These are phyloP conservation scores for Hippophae gyantsensis DNA, from an alignment of 306 rosid genomes.

Conservation along the genomic window DNA sequence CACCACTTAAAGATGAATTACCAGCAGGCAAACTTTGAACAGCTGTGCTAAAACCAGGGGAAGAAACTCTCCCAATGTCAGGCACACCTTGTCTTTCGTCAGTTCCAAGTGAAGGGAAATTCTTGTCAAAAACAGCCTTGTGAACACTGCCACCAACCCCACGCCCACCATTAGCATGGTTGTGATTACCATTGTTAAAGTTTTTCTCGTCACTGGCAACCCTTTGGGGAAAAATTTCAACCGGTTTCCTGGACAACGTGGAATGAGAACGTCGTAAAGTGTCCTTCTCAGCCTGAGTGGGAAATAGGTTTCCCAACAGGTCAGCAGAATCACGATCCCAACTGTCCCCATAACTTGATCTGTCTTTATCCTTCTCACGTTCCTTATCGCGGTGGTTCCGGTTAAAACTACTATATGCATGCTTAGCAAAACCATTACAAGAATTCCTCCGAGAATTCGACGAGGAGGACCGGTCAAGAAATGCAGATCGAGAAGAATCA, in stretches of 20 bases:
- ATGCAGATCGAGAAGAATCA: constrained; percentile 68
- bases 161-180: constrained; percentile 46
- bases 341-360: constrained; percentile 47
- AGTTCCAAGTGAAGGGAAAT: constrained; percentile 87
- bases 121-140: constrained; percentile 83
- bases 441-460: constrained; percentile 71
- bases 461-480: constrained; percentile 72
- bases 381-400: constrained; percentile 93
- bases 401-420: constrained; percentile 89
- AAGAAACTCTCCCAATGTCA: constrained; percentile 73
- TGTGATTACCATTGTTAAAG: constrained; percentile 37
- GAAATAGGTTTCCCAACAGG: constrained; percentile 48
- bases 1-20: constrained; percentile 74
- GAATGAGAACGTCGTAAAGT: constrained; percentile 72
- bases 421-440: constrained; percentile 79
- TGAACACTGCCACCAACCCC: constrained; percentile 45
- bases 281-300: constrained; percentile 64
- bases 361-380: constrained; percentile 90
- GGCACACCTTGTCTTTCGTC: constrained; percentile 68
- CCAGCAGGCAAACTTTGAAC: constrained; percentile 72
- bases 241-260: constrained; percentile 67
- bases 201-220: constrained; percentile 41
- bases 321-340: constrained; percentile 78
- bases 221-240: constrained; percentile 45
- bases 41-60: constrained; percentile 74